A percentile compares a stretch with the other conserved stretches of the same genome.
These are phyloP conservation scores for Aspergillus homomorphus DNA, from an alignment of 495 filamentous ascomycete genomes.

Conservation along the genomic window DNA sequence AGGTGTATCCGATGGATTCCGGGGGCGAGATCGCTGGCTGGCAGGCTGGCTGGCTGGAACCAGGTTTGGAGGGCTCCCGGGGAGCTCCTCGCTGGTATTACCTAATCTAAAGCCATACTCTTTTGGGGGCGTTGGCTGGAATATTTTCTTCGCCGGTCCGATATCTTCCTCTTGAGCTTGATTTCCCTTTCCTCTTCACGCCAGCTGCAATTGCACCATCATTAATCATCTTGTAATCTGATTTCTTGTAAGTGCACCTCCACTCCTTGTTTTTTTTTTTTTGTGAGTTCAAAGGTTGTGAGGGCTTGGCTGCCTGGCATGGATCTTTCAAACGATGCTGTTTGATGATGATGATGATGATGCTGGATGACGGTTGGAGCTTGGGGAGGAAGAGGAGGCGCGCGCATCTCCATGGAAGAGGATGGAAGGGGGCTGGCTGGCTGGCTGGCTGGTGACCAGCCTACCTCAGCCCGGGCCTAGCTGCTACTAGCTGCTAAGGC, in stretches of 20 bases:
- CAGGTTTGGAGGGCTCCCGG: background rate
- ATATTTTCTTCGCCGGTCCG: constrained; percentile 12
- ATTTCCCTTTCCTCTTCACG: constrained; percentile 2
- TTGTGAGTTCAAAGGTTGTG: background rate
- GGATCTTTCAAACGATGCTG: too few species aligned
- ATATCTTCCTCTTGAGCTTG: background rate
- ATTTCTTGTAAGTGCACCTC: constrained; percentile 11
- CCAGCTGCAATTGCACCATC: constrained; percentile 1
- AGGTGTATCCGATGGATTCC: background rate
- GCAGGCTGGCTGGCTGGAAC: background rate
- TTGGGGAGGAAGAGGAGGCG: background rate
- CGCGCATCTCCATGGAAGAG: background rate
- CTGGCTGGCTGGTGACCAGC: constrained; percentile 12
- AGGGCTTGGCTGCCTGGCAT: too few species aligned
- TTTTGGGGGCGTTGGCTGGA: constrained; percentile 6
- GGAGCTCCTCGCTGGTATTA: constrained; percentile 5
- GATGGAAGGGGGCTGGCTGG: background rate
- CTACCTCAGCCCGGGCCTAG: too few species aligned
- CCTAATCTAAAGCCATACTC: constrained; percentile 15
- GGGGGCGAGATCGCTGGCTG: too few species aligned
- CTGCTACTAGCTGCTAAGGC: too few species aligned
- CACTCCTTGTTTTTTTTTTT: background rate
- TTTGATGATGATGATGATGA: too few species aligned
- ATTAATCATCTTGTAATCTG: background rate
- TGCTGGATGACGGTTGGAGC: too few species aligned